Conservation (phyloP, 352 stramenopile genomes). For the Lagenidium giganteum region DNA sequence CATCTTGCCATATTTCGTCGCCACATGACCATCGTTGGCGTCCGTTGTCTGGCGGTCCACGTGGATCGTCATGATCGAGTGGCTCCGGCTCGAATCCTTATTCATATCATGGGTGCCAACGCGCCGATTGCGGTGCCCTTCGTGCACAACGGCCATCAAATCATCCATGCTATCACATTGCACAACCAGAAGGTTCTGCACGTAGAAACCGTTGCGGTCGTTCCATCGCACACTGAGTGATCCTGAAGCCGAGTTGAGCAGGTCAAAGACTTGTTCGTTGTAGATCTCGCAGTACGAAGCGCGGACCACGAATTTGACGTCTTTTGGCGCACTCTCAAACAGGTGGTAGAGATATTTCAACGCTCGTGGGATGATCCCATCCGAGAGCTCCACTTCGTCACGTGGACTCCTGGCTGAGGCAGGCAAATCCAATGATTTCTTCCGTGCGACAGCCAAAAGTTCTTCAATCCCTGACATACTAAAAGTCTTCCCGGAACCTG, state of each 20-base stretch:
- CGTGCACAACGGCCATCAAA: slow-evolving; percentile 65
- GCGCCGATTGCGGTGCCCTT: slow-evolving; percentile 64
- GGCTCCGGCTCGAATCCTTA: slow-evolving; percentile 73
- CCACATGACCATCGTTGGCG: slow-evolving; percentile 35
- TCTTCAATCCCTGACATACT: slow-evolving; percentile 69
- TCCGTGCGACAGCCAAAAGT: slow-evolving; percentile 19
- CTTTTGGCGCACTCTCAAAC: slow-evolving; percentile 34
- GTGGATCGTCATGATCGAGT: slow-evolving; percentile 73
- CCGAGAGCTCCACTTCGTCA: slow-evolving; percentile 31
- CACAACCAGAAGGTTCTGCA: slow-evolving; percentile 71
- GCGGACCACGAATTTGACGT: slow-evolving; percentile 57
- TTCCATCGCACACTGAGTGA: slow-evolving; percentile 72
- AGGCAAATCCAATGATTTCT: slow-evolving; percentile 5
- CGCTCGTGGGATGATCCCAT: slow-evolving; percentile 67
- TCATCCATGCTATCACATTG: slow-evolving; percentile 71
- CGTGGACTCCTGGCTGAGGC: background rate
- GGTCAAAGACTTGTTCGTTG: slow-evolving; percentile 78
- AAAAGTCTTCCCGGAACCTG: slow-evolving; percentile 61
- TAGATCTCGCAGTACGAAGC: slow-evolving; percentile 83
- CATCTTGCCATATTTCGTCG: slow-evolving; percentile 69
- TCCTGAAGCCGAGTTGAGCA: slow-evolving; percentile 61
- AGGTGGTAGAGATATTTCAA: slow-evolving; percentile 61
- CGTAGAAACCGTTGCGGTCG: slow-evolving; percentile 69
- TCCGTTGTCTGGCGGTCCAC: slow-evolving; percentile 54
- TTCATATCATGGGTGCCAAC: slow-evolving; percentile 75